These are phyloP conservation scores for Paramecium biaurelia DNA, from an alignment of 73 alveolate genomes.

Conservation along the genomic window DNA sequence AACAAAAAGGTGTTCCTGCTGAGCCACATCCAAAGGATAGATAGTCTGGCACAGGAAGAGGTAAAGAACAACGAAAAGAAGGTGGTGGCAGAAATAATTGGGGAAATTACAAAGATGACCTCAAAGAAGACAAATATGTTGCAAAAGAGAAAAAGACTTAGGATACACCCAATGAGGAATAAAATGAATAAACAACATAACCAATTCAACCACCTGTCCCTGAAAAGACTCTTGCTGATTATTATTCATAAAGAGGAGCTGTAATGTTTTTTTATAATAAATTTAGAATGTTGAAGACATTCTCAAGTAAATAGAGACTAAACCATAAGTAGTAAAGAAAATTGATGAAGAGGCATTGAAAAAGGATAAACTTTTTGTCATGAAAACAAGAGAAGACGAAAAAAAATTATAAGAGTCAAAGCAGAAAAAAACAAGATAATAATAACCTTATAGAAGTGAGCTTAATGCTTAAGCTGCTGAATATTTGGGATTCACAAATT, in stretches of 20 bases:
- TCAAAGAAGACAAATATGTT: conserved; percentile 34
- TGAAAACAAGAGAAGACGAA: conserved; percentile 35
- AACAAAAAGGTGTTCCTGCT: conserved; percentile 7
- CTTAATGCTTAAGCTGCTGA: not conserved
- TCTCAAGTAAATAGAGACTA: not conserved
- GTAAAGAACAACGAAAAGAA: conserved; percentile 54
- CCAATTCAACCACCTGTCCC: not conserved
- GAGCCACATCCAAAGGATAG: conserved; percentile 70
- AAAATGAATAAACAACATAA: not conserved
- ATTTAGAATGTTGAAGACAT: conserved; percentile 6
- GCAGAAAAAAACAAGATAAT: not conserved
- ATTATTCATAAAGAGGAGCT: not conserved
- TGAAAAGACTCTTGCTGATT: conserved; percentile 3
- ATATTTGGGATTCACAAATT: not conserved
- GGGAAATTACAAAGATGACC: conserved; percentile 61
- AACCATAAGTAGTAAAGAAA: not conserved
- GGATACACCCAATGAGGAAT: not conserved
- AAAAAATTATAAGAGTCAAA: not conserved
- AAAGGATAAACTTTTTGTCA: not conserved
- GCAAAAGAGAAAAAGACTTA: not conserved
- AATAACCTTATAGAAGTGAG: conserved; percentile 18
- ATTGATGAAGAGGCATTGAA: conserved; percentile 15
- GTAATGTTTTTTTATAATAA: not conserved
- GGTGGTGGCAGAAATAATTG: conserved; percentile 67
- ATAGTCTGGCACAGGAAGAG: conserved; percentile 72